phyloP scores from a whole-genome alignment of 139 green algal species.

The Chlamydomonas asymmetrica region DNA sequence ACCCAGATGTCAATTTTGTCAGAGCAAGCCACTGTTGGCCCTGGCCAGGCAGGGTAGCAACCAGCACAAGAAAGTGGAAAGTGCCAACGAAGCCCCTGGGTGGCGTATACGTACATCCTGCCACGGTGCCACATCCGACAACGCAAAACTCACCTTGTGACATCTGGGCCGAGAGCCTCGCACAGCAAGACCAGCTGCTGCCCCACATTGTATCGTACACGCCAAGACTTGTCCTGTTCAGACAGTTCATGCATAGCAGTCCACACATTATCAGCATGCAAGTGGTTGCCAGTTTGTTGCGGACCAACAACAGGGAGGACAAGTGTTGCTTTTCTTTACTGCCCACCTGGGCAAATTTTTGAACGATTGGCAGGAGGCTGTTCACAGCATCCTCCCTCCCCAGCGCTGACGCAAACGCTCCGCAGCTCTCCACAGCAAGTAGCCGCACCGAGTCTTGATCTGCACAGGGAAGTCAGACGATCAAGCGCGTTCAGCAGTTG shows the following conservation, averaged over 20 bases:
- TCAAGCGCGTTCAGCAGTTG: background rate
- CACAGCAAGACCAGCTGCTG: constrained; percentile 85
- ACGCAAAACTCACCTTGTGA: constrained; percentile 45
- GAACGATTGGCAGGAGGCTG: constrained; percentile 85
- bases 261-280: no score
- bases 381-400: constrained; percentile 66
- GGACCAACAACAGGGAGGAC: no score
- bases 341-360: constrained; percentile 81
- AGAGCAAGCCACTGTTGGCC: no score
- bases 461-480: constrained; percentile 22
- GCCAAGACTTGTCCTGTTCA: constrained; percentile 97
- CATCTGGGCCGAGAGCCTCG: constrained; percentile 82
- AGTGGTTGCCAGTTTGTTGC: no score
- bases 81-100: no score
- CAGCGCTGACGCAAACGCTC: constrained; percentile 80
- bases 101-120: no score
- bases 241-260: no score
- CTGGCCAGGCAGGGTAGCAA: no score
- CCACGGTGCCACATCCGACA: no score
- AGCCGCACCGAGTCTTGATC: constrained; percentile 98
- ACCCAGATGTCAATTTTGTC: background rate
- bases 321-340: no score
- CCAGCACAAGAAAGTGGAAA: no score
- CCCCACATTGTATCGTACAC: constrained; percentile 97
- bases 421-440: constrained; percentile 91